Evolutionary conservation across 306 rosid genomes (phyloP), one percentile per base, ranked within the genome.

Genomic region (Myrica gale): DNA sequence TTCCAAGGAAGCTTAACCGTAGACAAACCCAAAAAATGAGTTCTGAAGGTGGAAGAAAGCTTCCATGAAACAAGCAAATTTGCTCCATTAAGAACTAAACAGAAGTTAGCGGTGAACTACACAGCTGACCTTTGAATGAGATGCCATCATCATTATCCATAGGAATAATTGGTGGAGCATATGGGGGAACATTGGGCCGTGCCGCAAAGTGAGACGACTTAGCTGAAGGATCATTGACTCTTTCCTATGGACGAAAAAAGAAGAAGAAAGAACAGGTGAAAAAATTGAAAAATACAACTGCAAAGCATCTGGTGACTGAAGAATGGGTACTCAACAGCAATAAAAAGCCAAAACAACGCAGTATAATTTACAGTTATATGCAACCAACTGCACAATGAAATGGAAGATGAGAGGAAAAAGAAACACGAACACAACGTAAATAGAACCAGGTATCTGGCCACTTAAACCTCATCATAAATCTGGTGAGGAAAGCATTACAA

Each of bases 61-160:
- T 51, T 62, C 55, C 8, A 37, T 10, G n/a, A 61, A 20, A 63
- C 61, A 74, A 80, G 72, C 61, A 47, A 65, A 19, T 57, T 17
- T 52, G 60, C 75, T 71, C 58, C 72, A 77, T 70, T 66, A 66
- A 57, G 17, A 76, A 73, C 72, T 52, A 47, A 15, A 75, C 50
- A 73, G 23, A 48, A 76, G 41, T 46, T 74, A 76, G 48, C 9
- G 17, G 50, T 17, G 16, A 78, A 74, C 39, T 63, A 54, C 51
- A 73, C 9, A 69, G 62, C 50, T 54, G 65, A 92, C 97, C 97
- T 90, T 90, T 81, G 87, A 51, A 88, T 41, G 98, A 82, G 80
- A 95, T 83, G 74, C 93, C 98, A 81, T 92, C 97, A 80, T 90
- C 98, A 77, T 80, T 90, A 85, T 95, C 97, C 89, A 88, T 78